phyloP scores from a whole-genome alignment of 2,329 filamentous ascomycete species.

The Ophiognomonia clavigignenti-juglandacearum region DNA sequence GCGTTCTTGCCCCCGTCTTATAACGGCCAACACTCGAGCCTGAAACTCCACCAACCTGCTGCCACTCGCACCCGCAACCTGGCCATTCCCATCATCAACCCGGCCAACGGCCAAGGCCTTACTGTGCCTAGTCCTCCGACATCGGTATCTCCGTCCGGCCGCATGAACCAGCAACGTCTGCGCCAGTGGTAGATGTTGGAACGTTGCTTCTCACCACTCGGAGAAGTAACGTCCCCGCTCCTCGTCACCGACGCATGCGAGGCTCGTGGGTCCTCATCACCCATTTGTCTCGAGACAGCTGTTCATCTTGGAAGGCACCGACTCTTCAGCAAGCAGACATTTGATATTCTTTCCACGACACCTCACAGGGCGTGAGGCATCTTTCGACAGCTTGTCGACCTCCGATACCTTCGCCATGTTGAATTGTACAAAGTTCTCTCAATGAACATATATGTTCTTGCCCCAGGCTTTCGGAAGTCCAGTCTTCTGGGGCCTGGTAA shows the following conservation, averaged over 20 bases:
- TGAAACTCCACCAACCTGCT: constrained; percentile 88
- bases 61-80: constrained; percentile 87
- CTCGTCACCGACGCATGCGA: constrained; percentile 32
- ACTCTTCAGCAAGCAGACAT: constrained; percentile 35
- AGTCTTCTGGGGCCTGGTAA: constrained; percentile 24
- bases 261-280: constrained; percentile 28
- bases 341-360: constrained; percentile 31
- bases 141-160: constrained; percentile 54
- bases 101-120: constrained; percentile 68
- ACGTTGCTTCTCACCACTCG: constrained; percentile 28
- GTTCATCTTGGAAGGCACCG: constrained; percentile 48
- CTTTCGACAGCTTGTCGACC: constrained; percentile 26
- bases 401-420: no score
- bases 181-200: constrained; percentile 47
- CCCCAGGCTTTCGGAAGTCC: constrained; percentile 24
- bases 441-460: constrained; percentile 24
- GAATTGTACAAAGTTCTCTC: constrained; percentile 31
- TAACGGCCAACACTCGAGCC: constrained; percentile 58
- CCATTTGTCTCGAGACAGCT: constrained; percentile 33
- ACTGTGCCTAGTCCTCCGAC: constrained; percentile 84
- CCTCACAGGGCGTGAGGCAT: constrained; percentile 28
- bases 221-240: constrained; percentile 28
- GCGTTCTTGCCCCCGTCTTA: constrained; percentile 61
- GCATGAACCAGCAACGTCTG: constrained; percentile 52
- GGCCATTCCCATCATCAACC: constrained; percentile 98